Percentiles rank a stretch among this genome's conserved stretches.
These are phyloP conservation scores for Phylloporus scabripes DNA, from an alignment of 768 basidiomycete species.

Conservation along the genomic window DNA sequence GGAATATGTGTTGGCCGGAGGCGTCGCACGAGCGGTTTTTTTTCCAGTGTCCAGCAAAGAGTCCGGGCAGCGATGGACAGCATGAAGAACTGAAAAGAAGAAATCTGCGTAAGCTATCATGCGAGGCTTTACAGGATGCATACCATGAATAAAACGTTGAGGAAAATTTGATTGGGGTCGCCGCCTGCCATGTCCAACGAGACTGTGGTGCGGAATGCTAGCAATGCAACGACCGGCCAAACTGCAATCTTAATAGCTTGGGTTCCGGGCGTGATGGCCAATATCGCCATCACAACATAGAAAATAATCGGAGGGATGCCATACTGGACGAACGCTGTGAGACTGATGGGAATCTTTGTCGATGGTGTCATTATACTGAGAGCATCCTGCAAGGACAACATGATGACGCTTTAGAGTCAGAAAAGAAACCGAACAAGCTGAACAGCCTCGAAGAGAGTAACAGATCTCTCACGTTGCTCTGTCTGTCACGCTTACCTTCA, in stretches of 20 bases:
- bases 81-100: constrained; percentile 8
- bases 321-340: constrained; percentile 30
- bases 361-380: constrained; percentile 4
- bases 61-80: constrained; percentile 6
- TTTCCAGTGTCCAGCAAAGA: constrained; percentile 10
- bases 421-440: too few species aligned
- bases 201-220: constrained; percentile 36
- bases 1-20: constrained; percentile 1
- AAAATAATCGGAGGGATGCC: constrained; percentile 38
- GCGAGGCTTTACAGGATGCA: background rate
- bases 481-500: too few species aligned
- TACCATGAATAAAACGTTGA: constrained; percentile 12
- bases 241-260: constrained; percentile 39
- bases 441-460: too few species aligned
- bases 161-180: background rate
- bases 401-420: too few species aligned
- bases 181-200: constrained; percentile 6
- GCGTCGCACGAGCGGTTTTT: constrained; percentile 12
- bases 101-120: background rate
- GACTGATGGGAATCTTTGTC: constrained; percentile 24
- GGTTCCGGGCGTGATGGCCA: constrained; percentile 45
- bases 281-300: constrained; percentile 46
- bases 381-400: background rate
- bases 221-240: constrained; percentile 41
- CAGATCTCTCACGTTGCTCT: too few species aligned